phyloP scores from a whole-genome alignment of 2,329 filamentous ascomycete genomes.

The Anthostomella pinea region DNA sequence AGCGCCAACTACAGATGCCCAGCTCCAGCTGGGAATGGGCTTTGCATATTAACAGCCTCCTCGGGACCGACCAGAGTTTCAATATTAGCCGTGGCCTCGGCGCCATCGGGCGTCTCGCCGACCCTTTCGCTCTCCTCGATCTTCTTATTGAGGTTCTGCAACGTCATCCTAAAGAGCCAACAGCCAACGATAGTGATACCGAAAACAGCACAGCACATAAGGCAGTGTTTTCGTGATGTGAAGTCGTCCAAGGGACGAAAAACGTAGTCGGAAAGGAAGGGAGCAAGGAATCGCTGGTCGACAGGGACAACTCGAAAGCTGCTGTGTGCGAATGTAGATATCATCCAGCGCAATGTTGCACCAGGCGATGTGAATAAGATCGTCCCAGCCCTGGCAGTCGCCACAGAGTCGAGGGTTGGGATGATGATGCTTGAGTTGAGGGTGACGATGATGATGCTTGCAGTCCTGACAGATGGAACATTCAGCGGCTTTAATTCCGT shows the following conservation, averaged over 20 bases:
- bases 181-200: slow-evolving; percentile 55
- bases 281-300: slow-evolving; percentile 56
- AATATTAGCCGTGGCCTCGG: slow-evolving; percentile 38
- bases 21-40: too few species aligned
- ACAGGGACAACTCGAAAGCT: slow-evolving; percentile 57
- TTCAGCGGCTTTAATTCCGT: too few species aligned
- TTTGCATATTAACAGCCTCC: slow-evolving; percentile 43
- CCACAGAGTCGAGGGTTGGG: slow-evolving; percentile 52
- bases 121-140: slow-evolving; percentile 42
- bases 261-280: slow-evolving; percentile 59
- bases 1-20: too few species aligned
- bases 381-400: too few species aligned
- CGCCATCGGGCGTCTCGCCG: slow-evolving; percentile 38
- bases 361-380: too few species aligned
- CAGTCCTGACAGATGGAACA: too few species aligned
- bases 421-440: slow-evolving; percentile 59
- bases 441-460: slow-evolving; percentile 51
- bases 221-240: slow-evolving; percentile 62
- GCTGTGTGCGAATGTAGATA: slow-evolving; percentile 60
- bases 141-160: slow-evolving; percentile 46
- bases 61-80: slow-evolving; percentile 41
- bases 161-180: slow-evolving; percentile 44
- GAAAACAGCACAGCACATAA: slow-evolving; percentile 63
- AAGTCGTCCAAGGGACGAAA: slow-evolving; percentile 59
- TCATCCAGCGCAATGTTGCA: slow-evolving; percentile 58